These are phyloP conservation scores for Rhizopus sp. DNA, from an alignment of 371 early-diverging fungal species.

Conservation along the genomic window DNA sequence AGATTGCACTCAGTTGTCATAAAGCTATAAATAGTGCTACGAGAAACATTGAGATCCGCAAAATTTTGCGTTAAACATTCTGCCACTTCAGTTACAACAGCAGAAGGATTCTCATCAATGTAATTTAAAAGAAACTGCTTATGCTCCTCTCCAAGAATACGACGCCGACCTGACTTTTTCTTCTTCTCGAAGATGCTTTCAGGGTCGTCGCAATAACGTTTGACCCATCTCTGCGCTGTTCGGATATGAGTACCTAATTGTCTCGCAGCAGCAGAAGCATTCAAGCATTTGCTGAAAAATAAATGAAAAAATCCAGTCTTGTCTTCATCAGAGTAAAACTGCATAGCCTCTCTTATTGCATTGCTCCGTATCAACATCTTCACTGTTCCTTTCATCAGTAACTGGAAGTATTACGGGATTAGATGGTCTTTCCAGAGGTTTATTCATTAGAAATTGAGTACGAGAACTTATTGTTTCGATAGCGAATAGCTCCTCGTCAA, in stretches of 20 bases:
- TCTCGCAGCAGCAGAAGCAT: conserved; percentile 17
- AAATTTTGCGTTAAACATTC: conserved; percentile 10
- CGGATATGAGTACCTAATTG: conserved; percentile 22
- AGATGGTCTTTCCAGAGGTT: conserved; percentile 9
- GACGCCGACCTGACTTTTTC: conserved; percentile 8
- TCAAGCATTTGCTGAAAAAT: conserved; percentile 16
- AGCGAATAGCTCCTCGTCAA: no score
- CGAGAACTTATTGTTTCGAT: conserved; percentile 18
- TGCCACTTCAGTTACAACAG: conserved; percentile 14
- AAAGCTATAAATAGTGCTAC: conserved; percentile 20
- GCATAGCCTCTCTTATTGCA: conserved; percentile 21
- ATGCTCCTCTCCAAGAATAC: conserved; percentile 13
- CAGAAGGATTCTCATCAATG: conserved; percentile 19
- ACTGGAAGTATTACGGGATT: conserved; percentile 6
- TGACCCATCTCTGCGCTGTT: conserved; percentile 18
- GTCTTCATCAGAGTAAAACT: conserved; percentile 22
- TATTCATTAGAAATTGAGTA: conserved; percentile 13
- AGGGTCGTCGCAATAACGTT: conserved; percentile 19
- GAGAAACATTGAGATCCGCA: conserved; percentile 21
- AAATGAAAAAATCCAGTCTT: conserved; percentile 24
- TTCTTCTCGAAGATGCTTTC: conserved; percentile 21
- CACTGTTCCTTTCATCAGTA: conserved; percentile 3
- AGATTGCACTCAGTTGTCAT: conserved; percentile 20
- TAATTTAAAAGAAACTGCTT: conserved; percentile 12
- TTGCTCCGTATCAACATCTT: conserved; percentile 14